phyloP scores from a whole-genome alignment of 371 early-diverging fungal genomes.

The Saksenaea vasiformis region DNA sequence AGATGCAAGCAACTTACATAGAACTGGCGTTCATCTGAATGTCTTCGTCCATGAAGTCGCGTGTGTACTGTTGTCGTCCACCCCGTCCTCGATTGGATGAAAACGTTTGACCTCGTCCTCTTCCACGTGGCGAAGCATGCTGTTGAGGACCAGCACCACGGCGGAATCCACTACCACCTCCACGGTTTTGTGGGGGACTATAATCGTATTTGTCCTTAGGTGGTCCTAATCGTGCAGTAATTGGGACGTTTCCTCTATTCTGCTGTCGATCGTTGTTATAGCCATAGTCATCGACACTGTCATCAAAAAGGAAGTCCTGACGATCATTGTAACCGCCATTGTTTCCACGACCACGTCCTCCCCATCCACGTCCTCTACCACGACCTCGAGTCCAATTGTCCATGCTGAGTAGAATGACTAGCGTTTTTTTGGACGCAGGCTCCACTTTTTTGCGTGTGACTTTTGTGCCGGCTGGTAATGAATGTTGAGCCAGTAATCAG shows the following conservation, averaged over 20 bases:
- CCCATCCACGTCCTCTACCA: slow-evolving; percentile 19
- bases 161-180: background rate
- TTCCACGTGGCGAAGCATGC: slow-evolving; percentile 6
- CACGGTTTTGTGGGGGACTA: slow-evolving; percentile 1
- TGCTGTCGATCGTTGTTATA: background rate
- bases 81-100: slow-evolving; percentile 19
- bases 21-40: slow-evolving; percentile 35
- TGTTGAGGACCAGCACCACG: slow-evolving; percentile 1
- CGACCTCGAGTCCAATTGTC: slow-evolving; percentile 14
- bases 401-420: background rate
- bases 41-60: slow-evolving; percentile 42
- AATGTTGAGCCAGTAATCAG: too few species aligned
- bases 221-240: slow-evolving; percentile 35
- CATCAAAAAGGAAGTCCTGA: slow-evolving; percentile 8
- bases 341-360: slow-evolving; percentile 26
- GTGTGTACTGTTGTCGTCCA: slow-evolving; percentile 25
- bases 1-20: slow-evolving; percentile 10
- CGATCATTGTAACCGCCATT: slow-evolving; percentile 9
- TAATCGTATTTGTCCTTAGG: slow-evolving; percentile 3
- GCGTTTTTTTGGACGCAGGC: background rate
- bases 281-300: slow-evolving; percentile 5
- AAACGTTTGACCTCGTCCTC: slow-evolving; percentile 8
- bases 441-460: too few species aligned
- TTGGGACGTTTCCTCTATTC: slow-evolving; percentile 13
- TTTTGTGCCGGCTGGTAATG: too few species aligned